These are phyloP conservation scores for Blastocystis sp. DNA, from an alignment of 352 stramenopile genomes.

Conservation along the genomic window DNA sequence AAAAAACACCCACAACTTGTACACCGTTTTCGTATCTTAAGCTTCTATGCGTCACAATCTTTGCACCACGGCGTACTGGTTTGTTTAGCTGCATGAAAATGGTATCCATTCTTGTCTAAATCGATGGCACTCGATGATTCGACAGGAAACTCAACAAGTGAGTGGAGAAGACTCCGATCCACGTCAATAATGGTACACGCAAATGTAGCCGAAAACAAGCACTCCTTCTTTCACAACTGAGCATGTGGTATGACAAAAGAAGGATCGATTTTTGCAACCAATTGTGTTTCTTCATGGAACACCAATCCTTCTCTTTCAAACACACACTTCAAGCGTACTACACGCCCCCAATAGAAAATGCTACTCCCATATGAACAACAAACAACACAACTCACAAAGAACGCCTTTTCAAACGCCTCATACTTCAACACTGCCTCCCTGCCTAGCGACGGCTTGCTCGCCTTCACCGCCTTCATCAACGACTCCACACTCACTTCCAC, in stretches of 20 bases:
- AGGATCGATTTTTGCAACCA: no score
- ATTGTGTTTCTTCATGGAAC: no score
- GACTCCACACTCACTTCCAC: constrained; percentile 76
- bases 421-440: constrained; percentile 76
- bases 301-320: no score
- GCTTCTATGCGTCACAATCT: constrained; percentile 40
- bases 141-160: not conserved
- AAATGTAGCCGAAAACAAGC: no score
- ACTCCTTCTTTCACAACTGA: no score
- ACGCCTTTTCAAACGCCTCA: constrained; percentile 74
- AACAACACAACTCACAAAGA: constrained; percentile 22
- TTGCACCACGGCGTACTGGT: not conserved
- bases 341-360: no score
- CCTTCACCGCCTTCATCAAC: constrained; percentile 75
- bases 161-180: not conserved
- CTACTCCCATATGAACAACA: not conserved
- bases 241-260: no score
- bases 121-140: not conserved
- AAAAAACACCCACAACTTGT: constrained; percentile 20
- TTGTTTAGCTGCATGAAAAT: not conserved
- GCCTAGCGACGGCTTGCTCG: constrained; percentile 76
- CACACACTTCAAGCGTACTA: no score
- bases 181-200: not conserved
- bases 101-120: not conserved
- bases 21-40: constrained; percentile 15